Evolutionary conservation across 805 yeast genomes (phyloP), one percentile per base, ranked within the genome.

Genomic region (Saccharomyces jurei): DNA sequence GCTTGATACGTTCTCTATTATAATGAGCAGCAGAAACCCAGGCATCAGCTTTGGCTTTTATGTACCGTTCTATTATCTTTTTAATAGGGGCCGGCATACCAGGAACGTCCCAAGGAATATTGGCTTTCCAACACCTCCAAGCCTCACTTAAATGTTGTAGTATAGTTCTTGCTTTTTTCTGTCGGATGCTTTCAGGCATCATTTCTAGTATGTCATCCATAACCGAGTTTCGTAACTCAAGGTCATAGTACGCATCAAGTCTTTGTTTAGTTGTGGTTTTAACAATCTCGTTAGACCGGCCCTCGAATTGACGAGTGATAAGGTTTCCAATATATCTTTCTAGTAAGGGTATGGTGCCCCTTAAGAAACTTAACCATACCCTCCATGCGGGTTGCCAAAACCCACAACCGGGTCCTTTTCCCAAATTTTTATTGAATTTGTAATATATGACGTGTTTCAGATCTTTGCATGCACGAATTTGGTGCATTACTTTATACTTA

Each of bases 321-420:
- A 94, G 74, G 61, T 94, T 94, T 1, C 96, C 96, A 30, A 94
- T 74, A 99, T 99, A 94, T 68, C 97, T 76, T 70, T 94, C 99
- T 17, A 94, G 73, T 51, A 94, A 70, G 0, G 99, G 99, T 26
- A 90, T 85, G 17, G 84, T 84, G 21, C 99, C 99, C 61, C 99
- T 77, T 73, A 94, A 71, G 70, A 92, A 92, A 52, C 83, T 87
- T 1, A 94, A 74, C 99, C 99, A 94, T 1, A 91, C 92, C 61
- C 97, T 76, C 99, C 98, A 94, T 0, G 97, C 88, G 0, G 99
- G 99, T 66, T 94, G 98, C 99, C 99, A 94, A 69, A 94, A 87
- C 1, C 99, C 99, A 74, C 96, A 88, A 0, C 99, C 99, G 1
- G 99, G 98, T 2, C 99, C 99, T 66, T 92, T 94, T 0, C 97